Conservation (phyloP, 2,329 filamentous ascomycete genomes). For the Pestalotiopsis sp. region DNA sequence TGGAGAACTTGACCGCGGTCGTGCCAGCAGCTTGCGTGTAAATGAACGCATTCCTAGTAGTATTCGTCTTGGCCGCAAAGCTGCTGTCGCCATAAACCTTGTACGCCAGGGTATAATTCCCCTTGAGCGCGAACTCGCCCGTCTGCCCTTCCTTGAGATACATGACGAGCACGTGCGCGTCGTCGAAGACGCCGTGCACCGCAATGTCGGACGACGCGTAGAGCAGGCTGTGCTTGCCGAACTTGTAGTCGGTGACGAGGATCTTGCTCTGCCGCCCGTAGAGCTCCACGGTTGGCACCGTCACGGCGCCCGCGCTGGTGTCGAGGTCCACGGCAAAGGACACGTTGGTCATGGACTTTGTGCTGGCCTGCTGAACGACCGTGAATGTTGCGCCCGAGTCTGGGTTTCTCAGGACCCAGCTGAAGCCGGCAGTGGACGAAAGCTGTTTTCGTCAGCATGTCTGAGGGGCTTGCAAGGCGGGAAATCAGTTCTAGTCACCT, state of each 20-base stretch:
- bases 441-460: conserved; percentile 20
- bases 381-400: conserved; percentile 53
- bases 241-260: conserved; percentile 53
- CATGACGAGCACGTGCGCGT: conserved; percentile 47
- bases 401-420: conserved; percentile 55
- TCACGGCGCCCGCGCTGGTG: conserved; percentile 46
- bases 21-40: conserved; percentile 50
- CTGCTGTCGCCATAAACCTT: conserved; percentile 41
- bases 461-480: background rate
- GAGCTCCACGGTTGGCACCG: conserved; percentile 48
- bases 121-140: conserved; percentile 52
- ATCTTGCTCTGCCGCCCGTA: conserved; percentile 57
- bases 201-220: conserved; percentile 55
- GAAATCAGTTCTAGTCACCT: conserved; percentile 15
- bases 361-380: conserved; percentile 47
- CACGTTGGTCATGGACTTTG: conserved; percentile 44
- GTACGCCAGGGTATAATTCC: conserved; percentile 37
- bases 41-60: conserved; percentile 36
- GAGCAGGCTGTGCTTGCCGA: conserved; percentile 48
- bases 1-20: conserved; percentile 50
- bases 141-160: conserved; percentile 51
- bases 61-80: conserved; percentile 31
- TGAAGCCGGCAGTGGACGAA: conserved; percentile 43
- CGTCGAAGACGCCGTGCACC: conserved; percentile 46
- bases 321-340: conserved; percentile 49